A percentile compares a stretch with the other conserved stretches of the same genome.
phyloP scores from a whole-genome alignment of 208 protist species.

The Wallacemonas sp. region DNA sequence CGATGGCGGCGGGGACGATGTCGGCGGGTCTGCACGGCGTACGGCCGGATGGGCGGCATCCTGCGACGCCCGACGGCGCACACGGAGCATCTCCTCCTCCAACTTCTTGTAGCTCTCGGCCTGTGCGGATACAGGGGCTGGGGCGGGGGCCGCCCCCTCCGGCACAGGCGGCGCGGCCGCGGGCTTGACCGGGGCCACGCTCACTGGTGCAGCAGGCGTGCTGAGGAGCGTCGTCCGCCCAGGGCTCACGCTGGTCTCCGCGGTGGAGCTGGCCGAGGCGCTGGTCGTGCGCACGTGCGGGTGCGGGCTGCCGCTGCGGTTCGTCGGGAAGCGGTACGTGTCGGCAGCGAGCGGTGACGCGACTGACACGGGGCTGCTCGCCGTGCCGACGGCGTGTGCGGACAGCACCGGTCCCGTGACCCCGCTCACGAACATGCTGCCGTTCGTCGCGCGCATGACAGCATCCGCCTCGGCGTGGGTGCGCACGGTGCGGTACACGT shows the following conservation, averaged over 20 bases:
- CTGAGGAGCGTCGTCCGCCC: background rate
- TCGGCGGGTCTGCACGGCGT: too few species aligned
- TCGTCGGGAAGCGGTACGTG: conserved; percentile 6
- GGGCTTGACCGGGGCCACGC: background rate
- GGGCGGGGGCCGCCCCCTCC: too few species aligned
- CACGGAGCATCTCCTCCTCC: conserved; percentile 26
- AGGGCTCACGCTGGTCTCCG: background rate
- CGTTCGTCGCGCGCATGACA: conserved; percentile 27
- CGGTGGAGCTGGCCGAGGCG: background rate
- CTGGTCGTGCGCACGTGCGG: conserved; percentile 16
- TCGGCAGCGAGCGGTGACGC: background rate
- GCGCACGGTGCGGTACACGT: conserved; percentile 73
- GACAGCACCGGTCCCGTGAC: conserved; percentile 23
- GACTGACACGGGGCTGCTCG: background rate
- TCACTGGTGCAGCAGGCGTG: background rate
- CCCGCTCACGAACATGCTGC: conserved; percentile 39
- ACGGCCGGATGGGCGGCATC: background rate
- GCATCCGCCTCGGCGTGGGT: conserved; percentile 39
- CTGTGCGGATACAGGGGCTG: background rate
- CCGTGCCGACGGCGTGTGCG: background rate
- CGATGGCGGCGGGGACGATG: too few species aligned
- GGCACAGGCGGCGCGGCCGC: too few species aligned
- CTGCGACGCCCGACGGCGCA: conserved; percentile 15
- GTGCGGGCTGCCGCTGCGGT: conserved; percentile 17
- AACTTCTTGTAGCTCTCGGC: conserved; percentile 29